Percentiles rank a stretch among this genome's conserved stretches.
These are phyloP conservation scores for Leucogyrophana mollusca DNA, from an alignment of 768 basidiomycete species.

Conservation along the genomic window DNA sequence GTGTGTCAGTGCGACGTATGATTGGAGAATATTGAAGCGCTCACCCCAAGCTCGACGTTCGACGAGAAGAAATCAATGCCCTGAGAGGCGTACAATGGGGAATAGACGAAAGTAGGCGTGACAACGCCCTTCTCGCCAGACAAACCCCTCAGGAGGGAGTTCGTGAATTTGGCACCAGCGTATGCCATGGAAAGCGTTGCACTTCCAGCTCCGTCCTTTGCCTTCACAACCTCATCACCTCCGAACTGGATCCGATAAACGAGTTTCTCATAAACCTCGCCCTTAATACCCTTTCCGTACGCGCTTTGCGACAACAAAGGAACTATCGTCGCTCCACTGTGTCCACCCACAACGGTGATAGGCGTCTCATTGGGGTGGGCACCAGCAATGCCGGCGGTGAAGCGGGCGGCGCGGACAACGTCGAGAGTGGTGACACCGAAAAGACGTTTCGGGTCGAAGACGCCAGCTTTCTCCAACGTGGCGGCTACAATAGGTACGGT, in stretches of 20 bases:
- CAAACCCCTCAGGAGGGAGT: constrained; percentile 58
- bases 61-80: constrained; percentile 96
- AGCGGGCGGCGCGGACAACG: constrained; percentile 93
- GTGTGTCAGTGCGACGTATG: constrained; percentile 8
- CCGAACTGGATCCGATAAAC: constrained; percentile 96
- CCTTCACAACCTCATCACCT: constrained; percentile 98
- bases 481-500: constrained; percentile 97
- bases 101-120: constrained; percentile 87
- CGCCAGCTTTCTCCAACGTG: constrained; percentile 87
- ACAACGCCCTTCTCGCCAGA: constrained; percentile 68
- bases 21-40: constrained; percentile 17
- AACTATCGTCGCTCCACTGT: constrained; percentile 97
- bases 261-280: constrained; percentile 73
- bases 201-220: constrained; percentile 85
- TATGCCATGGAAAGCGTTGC: constrained; percentile 80
- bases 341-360: constrained; percentile 91
- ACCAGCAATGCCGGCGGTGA: constrained; percentile 72
- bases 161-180: constrained; percentile 72
- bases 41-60: constrained; percentile 90
- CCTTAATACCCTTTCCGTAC: constrained; percentile 68
- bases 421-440: constrained; percentile 99
- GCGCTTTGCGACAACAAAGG: constrained; percentile 86
- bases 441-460: constrained; percentile 83
- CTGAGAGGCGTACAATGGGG: constrained; percentile 77
- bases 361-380: constrained; percentile 62